Evolutionary conservation across 2,329 filamentous ascomycete genomes (phyloP).

Genomic region (Coniochaeta pulveracea): DNA sequence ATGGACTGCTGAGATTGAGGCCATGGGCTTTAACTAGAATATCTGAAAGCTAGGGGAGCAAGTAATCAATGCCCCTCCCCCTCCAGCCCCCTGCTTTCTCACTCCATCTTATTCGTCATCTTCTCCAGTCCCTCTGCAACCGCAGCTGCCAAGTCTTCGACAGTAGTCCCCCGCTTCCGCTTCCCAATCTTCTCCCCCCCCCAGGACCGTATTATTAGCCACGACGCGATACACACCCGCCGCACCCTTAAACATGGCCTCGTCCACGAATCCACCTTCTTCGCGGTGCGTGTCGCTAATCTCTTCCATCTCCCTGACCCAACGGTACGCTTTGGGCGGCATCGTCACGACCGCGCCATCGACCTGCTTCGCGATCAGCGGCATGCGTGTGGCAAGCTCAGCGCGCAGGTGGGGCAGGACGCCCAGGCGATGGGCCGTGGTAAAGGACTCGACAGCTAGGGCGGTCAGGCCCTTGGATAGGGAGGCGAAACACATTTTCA

Average conservation of each 20-base stretch:
- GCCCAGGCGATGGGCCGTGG: constrained; percentile 52
- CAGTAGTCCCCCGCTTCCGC: constrained; percentile 41
- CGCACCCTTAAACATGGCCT: constrained; percentile 44
- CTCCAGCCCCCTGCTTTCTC: not conserved
- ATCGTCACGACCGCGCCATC: constrained; percentile 38
- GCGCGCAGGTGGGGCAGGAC: constrained; percentile 46
- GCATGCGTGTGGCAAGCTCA: constrained; percentile 37
- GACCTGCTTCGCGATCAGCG: constrained; percentile 16
- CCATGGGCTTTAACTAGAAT: no score
- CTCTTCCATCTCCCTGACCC: constrained; percentile 69
- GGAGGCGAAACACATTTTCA: constrained; percentile 57
- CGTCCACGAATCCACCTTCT: constrained; percentile 52
- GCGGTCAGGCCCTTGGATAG: constrained; percentile 55
- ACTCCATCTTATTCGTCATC: not conserved
- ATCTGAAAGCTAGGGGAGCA: no score
- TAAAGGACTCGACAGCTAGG: constrained; percentile 58
- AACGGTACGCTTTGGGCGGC: constrained; percentile 66
- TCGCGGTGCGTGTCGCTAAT: constrained; percentile 55
- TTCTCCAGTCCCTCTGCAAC: constrained; percentile 33
- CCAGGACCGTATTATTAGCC: constrained; percentile 49
- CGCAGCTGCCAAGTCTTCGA: constrained; percentile 43
- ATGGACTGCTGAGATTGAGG: no score
- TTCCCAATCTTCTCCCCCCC: constrained; percentile 45
- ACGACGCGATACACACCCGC: constrained; percentile 51
- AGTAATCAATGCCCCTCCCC: not conserved